Percentiles rank a stretch among this genome's conserved stretches.
phyloP scores from a whole-genome alignment of 768 basidiomycete genomes.

The Suillus lakei region DNA sequence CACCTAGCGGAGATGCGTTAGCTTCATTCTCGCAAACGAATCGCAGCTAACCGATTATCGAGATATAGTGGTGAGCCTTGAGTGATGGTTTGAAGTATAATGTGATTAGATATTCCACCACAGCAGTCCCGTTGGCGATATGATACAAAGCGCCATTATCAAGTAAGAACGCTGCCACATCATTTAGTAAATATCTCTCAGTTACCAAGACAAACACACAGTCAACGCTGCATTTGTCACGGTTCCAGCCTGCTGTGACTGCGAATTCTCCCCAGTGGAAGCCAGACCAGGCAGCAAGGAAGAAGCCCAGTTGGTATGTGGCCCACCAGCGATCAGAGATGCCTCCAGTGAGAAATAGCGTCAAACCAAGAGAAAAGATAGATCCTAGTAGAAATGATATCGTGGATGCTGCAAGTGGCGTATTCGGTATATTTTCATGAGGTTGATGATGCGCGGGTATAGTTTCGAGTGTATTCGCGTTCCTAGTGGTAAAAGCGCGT shows the following conservation, averaged over 20 bases:
- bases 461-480: slow-evolving; percentile 56
- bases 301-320: slow-evolving; percentile 82
- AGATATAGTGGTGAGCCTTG: slow-evolving; percentile 64
- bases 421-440: slow-evolving; percentile 81
- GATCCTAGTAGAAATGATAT: slow-evolving; percentile 89
- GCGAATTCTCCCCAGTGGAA: slow-evolving; percentile 97
- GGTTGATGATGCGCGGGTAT: slow-evolving; percentile 45
- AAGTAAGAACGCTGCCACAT: slow-evolving; percentile 79
- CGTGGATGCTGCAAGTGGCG: slow-evolving; percentile 75
- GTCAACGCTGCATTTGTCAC: slow-evolving; percentile 88
- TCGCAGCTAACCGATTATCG: slow-evolving; percentile 55
- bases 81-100: slow-evolving; percentile 67
- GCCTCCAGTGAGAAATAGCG: slow-evolving; percentile 54
- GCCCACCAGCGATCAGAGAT: slow-evolving; percentile 58
- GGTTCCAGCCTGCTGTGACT: slow-evolving; percentile 95
- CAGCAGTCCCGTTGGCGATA: slow-evolving; percentile 75
- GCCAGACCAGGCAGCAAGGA: slow-evolving; percentile 77
- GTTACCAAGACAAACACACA: slow-evolving; percentile 59
- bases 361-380: slow-evolving; percentile 61
- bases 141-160: slow-evolving; percentile 91
- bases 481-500: slow-evolving; percentile 36
- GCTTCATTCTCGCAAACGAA: slow-evolving; percentile 1
- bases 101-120: slow-evolving; percentile 79
- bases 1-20: slow-evolving; percentile 48
- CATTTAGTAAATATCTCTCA: background rate